Base-by-base conservation (phyloP, 768 basidiomycete species). In the Sarcodon sp. region DNA sequence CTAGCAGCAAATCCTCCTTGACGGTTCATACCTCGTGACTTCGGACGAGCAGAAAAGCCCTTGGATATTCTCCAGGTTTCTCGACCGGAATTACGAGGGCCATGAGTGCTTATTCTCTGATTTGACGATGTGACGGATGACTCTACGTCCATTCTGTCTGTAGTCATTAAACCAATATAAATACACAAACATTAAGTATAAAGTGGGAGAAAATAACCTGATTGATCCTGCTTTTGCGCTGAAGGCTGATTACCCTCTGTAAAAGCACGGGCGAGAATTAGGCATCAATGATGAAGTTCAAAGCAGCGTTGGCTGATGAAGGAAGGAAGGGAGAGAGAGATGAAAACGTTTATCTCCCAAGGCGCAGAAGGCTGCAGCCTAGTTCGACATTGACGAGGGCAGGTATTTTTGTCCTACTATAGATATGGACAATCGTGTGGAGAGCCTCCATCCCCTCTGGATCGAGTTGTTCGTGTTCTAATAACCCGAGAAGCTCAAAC, bases 21-120 rank as follows among this genome's bases (percentile, higher is more conserved):
- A 35, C 79, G 72, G 57, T 85, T 87, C 71, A 80, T 73, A 33
- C 73, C 76, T 36, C 61, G 67, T 7, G 70, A 60, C 51, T 68
- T 69, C 7, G 75, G 69, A 53, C 74, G 61, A 21, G 78, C 64
- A 7, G 67, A 58, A 62, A 87, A 57, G 32, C 90, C 90, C 60
- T 90, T 93, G 18, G 88, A 82, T 48, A 66, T 66, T 59, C 88
- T 69, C 90, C 90, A 93, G 54, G 79, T 71, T 60, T 90, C 89
- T 53, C 86, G 71, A 51, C 90, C 69, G 44, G 86, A 84, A 45
- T 72, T 69, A 33, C 88, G 77, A 3, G 81, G 75, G 10, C 89
- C 90, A 56, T 91, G 87, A 3, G 90, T 93, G 7, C 89, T 91
- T 52, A 91, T 70, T 55, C 49, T 54, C 43, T 63, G 62, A 21